Evolutionary conservation across 441 rosid species (phyloP), one percentile per base, ranked within the genome.

Genomic region (Euphorbia schlechtendalii): DNA sequence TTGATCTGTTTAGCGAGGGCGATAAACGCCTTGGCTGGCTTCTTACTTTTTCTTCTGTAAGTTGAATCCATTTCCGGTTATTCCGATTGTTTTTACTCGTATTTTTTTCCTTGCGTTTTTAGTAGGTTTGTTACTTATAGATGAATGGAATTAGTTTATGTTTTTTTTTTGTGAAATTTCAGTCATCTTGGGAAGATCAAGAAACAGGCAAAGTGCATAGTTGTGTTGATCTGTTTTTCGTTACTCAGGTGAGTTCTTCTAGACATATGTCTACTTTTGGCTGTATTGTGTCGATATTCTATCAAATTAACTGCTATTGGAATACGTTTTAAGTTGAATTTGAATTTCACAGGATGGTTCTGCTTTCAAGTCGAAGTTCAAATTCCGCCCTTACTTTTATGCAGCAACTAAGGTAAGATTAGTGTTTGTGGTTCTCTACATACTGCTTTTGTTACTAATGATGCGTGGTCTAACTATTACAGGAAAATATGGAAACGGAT

Each of bases 11-110:
- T 79, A 80, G 84, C 11, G 96, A 94, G 74, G 98, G 96, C n/a
- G 96, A 89, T 24, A 89, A 81, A 13, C 97, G 96, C 58, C 98
- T 94, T 30, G 99, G 98, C 14, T 94, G 98, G 98, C 75, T 94
- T 34, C 99, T 94, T 61, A 87, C 84, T 45, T 85, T 82, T 21
- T 74, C 99, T 63, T 71, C 99, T 0, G 99, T 94, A 78, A 78
- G 92, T 75, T 56, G 5, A 12, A 45, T 62, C 18, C 45, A 13
- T 34, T 28, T 60, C 24, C n/a, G n/a, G n/a, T n/a, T n/a, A n/a
- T n/a, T n/a, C n/a, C n/a, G n/a, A 0, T 15, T 40, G 21, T 38
- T n/a, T 4, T 18, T 14, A 6, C 59, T 14, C 17, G 14, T n/a
- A n/a, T n/a, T 58, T 27, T 5, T 53, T 53, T 40, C 17, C 38